phyloP scores from a whole-genome alignment of 2,329 filamentous ascomycete genomes.

The Diplodia corticola region DNA sequence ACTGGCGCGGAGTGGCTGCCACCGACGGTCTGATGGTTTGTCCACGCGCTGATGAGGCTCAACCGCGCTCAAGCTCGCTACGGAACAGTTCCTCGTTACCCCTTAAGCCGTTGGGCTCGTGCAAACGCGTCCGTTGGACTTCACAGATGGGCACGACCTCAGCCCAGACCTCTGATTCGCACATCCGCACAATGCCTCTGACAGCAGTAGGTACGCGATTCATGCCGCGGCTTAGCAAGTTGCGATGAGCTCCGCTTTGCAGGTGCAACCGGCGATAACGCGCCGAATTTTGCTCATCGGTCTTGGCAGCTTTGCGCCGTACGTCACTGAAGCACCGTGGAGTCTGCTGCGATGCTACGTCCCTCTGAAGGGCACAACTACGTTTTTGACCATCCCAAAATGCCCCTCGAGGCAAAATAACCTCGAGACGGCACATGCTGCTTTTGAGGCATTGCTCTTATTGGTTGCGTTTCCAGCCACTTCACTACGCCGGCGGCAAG shows the following conservation, averaged over 20 bases:
- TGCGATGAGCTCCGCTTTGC: background rate
- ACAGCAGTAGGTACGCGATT: background rate
- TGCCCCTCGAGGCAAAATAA: background rate
- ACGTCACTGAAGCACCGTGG: background rate
- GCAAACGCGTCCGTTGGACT: background rate
- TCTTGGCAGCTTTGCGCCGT: background rate
- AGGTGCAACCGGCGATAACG: background rate
- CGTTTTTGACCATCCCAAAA: too few relatives aligned
- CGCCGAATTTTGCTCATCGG: constrained; percentile 1
- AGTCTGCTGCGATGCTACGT: background rate
- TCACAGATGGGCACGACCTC: background rate
- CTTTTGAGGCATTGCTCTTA: background rate
- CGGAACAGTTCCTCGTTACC: background rate
- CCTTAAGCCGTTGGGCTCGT: background rate
- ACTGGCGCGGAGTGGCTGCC: background rate
- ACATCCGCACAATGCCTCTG: background rate
- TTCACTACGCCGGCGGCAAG: background rate
- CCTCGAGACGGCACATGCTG: background rate
- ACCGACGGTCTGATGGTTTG: background rate
- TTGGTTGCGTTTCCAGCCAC: background rate
- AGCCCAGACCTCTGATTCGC: background rate
- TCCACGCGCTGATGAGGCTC: background rate
- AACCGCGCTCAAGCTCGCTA: background rate
- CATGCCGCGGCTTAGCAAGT: too few relatives aligned
- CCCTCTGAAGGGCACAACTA: background rate